These are phyloP conservation scores for Reutealis trisperma DNA, from an alignment of 345 rosid species.

Conservation along the genomic window DNA sequence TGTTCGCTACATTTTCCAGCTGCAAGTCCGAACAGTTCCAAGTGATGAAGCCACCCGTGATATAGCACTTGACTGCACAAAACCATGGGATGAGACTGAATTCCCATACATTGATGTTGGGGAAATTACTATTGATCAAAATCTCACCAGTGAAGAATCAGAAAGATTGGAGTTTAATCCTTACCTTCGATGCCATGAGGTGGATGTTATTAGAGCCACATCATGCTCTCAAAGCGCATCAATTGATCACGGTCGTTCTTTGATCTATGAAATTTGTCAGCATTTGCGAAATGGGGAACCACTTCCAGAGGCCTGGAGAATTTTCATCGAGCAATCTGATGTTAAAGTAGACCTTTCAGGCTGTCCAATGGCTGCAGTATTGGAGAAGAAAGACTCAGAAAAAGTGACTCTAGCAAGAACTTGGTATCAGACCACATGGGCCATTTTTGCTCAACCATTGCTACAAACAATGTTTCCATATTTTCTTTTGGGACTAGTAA, in stretches of 20 bases:
- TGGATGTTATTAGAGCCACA: conserved; percentile 59
- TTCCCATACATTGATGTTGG: conserved; percentile 55
- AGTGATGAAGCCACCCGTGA: conserved; percentile 43
- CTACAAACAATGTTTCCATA: conserved; percentile 58
- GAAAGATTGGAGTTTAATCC: conserved; percentile 62
- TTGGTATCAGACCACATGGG: conserved; percentile 53
- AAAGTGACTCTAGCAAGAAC: conserved; percentile 52
- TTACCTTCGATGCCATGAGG: conserved; percentile 41
- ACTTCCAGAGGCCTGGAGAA: conserved; percentile 64
- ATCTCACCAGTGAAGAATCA: conserved; percentile 49
- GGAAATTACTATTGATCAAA: conserved; percentile 48
- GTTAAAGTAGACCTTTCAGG: conserved; percentile 64
- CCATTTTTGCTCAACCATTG: conserved; percentile 52
- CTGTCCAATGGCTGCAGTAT: conserved; percentile 58
- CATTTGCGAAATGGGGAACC: conserved; percentile 55
- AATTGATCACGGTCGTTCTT: conserved; percentile 68
- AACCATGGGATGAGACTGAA: conserved; percentile 56
- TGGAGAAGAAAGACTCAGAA: conserved; percentile 25
- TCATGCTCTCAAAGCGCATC: conserved; percentile 63
- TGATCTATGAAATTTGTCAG: conserved; percentile 67
- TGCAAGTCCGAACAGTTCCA: conserved; percentile 51
- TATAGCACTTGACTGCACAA: conserved; percentile 60
- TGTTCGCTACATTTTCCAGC: conserved; percentile 57
- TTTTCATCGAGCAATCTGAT: conserved; percentile 62
- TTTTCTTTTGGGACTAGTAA: conserved; percentile 44